Percentiles rank a stretch among this genome's conserved stretches.
Evolutionary conservation across 2,329 filamentous ascomycete genomes (phyloP).

Genomic region (Ophiostoma populinum): DNA sequence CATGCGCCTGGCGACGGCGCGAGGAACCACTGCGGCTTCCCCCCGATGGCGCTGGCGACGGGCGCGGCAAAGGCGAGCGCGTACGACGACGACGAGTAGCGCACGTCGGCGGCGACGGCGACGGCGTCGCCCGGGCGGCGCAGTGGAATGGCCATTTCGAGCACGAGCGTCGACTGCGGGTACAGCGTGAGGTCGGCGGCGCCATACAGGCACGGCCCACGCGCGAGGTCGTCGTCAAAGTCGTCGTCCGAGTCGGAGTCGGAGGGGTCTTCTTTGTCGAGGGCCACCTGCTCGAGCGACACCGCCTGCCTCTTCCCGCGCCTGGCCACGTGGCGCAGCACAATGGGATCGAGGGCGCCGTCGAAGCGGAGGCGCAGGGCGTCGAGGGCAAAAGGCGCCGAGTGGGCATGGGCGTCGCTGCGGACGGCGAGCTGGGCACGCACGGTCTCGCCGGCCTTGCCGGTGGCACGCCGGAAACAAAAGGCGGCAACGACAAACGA

Average conservation of each 20-base stretch:
- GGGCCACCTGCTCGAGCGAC: not conserved
- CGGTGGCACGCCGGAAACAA: constrained; percentile 38
- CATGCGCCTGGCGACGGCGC: constrained; percentile 20
- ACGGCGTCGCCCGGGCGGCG: constrained; percentile 67
- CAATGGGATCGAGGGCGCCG: constrained; percentile 38
- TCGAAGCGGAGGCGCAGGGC: constrained; percentile 37
- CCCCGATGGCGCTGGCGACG: constrained; percentile 22
- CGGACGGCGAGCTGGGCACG: constrained; percentile 39
- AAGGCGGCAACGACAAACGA: constrained; percentile 24
- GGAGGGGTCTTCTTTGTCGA: not conserved
- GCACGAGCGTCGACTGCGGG: constrained; percentile 51
- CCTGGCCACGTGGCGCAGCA: constrained; percentile 24
- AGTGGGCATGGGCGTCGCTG: constrained; percentile 36
- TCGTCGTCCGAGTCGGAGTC: constrained; percentile 10
- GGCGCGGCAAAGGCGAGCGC: constrained; percentile 47
- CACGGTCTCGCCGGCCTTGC: constrained; percentile 42
- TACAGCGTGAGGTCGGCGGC: constrained; percentile 45
- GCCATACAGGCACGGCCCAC: constrained; percentile 1
- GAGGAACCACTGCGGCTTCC: constrained; percentile 31
- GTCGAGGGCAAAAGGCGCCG: constrained; percentile 33
- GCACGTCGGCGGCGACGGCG: constrained; percentile 44
- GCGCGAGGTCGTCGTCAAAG: not conserved
- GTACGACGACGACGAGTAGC: constrained; percentile 47
- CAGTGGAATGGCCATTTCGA: constrained; percentile 54
- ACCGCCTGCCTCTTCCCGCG: not conserved